Evolutionary conservation across 192 early-diverging fungal genomes (phyloP), one percentile per base, ranked within the genome.

Genomic region (Entomortierella chlamydospora): DNA sequence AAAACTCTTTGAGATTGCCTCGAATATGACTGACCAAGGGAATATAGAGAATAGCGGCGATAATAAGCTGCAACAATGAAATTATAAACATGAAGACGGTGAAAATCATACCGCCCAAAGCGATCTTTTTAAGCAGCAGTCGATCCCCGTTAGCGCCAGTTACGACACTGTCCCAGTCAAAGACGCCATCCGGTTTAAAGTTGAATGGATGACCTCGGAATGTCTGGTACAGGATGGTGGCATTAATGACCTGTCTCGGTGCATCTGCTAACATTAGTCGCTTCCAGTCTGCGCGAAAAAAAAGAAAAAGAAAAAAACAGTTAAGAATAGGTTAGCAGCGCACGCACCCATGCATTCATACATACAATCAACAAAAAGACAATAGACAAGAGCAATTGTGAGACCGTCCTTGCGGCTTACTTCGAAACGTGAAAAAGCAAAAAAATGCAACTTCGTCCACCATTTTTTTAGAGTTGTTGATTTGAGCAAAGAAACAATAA

Each of bases 1-100:
- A 93, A 71, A 91, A 96, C 70, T 96, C 95, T 69, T 96, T 96
- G 42, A 96, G 70, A 67, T 95, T 96, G n/a, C 95, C 95, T 28
- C 88, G 89, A 55, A 96, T 93, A 31, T 87, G 87, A 70, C 86
- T 88, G 53, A 94, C 65, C 39, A 96, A 82, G 8, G 95, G 95
- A 34, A 96, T 83, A 79, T 96, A 96, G 15, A 94, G 37, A 31
- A 92, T 57, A 39, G 84, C 81, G 3, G 93, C 93, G 8, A 78
- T 57, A 2, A 93, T 37, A 37, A 93, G 82, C 13, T 71, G 62
- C 0, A 92, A 22, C 42, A 89, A 64, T 25, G 84, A 85, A 23
- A 93, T 41, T 4, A 83, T 29, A 84, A 89, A 95, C 29, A 95
- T 73, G 28, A 86, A 49, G 29, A 92, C 82, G 31, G 91, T 93